Percentiles rank a stretch among this genome's conserved stretches.
Conservation (phyloP, 1,284 basidiomycete species). For the Phellinidium pouzarii region DNA sequence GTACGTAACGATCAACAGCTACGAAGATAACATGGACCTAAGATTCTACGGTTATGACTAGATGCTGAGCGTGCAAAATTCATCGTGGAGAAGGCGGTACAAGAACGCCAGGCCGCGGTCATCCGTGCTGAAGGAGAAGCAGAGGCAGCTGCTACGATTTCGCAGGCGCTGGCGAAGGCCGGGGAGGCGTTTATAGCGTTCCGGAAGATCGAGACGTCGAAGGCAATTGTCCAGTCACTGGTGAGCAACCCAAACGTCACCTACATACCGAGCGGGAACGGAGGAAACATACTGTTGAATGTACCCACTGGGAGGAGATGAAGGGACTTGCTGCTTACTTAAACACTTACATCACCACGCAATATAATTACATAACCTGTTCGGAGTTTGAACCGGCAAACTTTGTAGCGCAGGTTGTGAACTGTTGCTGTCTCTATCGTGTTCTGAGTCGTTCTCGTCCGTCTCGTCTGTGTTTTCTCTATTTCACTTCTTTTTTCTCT, state of each 20-base stretch:
- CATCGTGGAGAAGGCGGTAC: constrained; percentile 98
- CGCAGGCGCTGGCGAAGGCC: constrained; percentile 86
- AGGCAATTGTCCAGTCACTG: constrained; percentile 88
- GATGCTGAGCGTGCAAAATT: constrained; percentile 99
- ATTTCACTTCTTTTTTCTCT: constrained; percentile 32
- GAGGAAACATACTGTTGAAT: constrained; percentile 77
- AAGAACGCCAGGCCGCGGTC: constrained; percentile 97
- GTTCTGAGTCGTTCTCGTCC: constrained; percentile 18
- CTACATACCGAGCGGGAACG: constrained; percentile 72
- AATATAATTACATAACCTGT: not conserved
- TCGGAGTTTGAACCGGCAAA: not conserved
- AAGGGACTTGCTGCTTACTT: not conserved
- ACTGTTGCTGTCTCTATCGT: constrained; percentile 14
- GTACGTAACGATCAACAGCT: constrained; percentile 33
- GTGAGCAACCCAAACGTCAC: constrained; percentile 77
- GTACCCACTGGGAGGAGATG: constrained; percentile 53
- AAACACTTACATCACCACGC: not conserved
- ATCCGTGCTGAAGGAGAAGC: constrained; percentile 99
- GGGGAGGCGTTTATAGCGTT: constrained; percentile 95
- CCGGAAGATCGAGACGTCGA: constrained; percentile 95
- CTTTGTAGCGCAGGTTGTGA: not conserved
- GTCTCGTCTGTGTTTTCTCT: constrained; percentile 19
- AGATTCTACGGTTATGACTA: constrained; percentile 25
- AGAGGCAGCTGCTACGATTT: constrained; percentile 92
- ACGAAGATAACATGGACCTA: constrained; percentile 2